Evolutionary conservation across 331 rosid species (phyloP), one percentile per base, ranked within the genome.

Genomic region (Malus hybrid): DNA sequence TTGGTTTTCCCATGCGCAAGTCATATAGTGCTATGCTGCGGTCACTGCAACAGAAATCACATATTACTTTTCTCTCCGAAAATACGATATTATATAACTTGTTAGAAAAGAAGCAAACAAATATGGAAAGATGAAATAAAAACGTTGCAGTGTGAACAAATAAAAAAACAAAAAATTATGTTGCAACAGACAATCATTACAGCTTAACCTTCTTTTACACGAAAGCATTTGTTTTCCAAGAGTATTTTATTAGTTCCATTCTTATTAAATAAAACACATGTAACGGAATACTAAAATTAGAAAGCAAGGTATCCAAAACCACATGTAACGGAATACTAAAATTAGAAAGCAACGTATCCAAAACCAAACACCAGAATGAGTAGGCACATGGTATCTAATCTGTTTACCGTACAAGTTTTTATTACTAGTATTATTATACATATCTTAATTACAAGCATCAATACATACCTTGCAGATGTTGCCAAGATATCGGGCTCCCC

Each of bases 11-110:
- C 91, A 86, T 87, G 34, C 94, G 96, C 73, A 93, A 33, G 81
- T 93, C 98, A 60, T 93, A 93, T 72, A 93, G 71, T 29, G 84
- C 81, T 82, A 93, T 93, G 84, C 97, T 86, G 67, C 96, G 88
- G 75, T 91, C 97, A 83, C 98, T 93, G 54, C 78, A 84, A 68
- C 73, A 77, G 24, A 77, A 66, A 28, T 32, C 56, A 70, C n/a
- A 57, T 18, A 24, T 22, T 61, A 71, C 27, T 4, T 4, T 65
- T 42, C 33, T 32, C 10, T 59, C 57, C 65, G 9, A 64, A 52
- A 19, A 33, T 65, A 19, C n/a, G 1, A 20, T 33, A 65, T 0
- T 63, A 60, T 19, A 5, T 5, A 19, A 28, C 24, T 15, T 28
- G 44, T 22, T 28, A 32, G 20, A 68, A 57, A 59, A 0, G 2